Evolutionary conservation across 352 stramenopile genomes (phyloP), one percentile per base, ranked within the genome.

Genomic region (Phytophthora agathidicida): DNA sequence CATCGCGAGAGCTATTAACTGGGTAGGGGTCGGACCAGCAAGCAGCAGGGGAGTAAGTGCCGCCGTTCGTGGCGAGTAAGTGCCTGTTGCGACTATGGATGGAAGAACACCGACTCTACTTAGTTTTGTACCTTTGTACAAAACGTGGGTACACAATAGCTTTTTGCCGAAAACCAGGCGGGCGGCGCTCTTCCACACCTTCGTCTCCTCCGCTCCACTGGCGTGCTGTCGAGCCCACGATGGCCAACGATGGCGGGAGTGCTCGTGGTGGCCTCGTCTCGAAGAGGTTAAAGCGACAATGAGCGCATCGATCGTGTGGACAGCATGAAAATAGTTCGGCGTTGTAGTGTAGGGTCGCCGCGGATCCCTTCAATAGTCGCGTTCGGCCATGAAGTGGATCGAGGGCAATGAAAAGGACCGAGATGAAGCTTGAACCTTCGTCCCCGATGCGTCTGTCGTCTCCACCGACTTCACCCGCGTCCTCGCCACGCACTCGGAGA

Each of bases 401-500:
- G 36, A 44, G 31, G 20, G 11, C 10, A n/a, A 59, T 58, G 48
- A 60, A 57, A 28, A 37, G 31, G 26, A 13, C 16, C 26, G 36
- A 44, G 31, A 30, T 28, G 53, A 46, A 60, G 47, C 14, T 20
- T 23, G 31, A 42, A 5, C 60, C 39, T 31, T 17, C 41, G 42
- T 42, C 58, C 17, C 42, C 58, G 23, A 45, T 44, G 61, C 23
- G 38, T 38, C 26, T 47, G 35, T n/a, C 31, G 43, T 31, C 51
- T 31, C 36, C 49, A 41, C 37, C 58, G 44, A 13, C 45, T 33
- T 77, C 54, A n/a, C 48, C 48, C 2, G 35, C 35, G 26, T 16
- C 65, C 10, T 75, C 68, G 1, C 59, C 69, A 13, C 65, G 61
- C 8, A n/a, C 27, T 6, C 64, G 60, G 19, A 44, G 50, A 38